Evolutionary conservation across 1,284 basidiomycete genomes (phyloP).

Genomic region (Phellopilus nigrolimitatus): DNA sequence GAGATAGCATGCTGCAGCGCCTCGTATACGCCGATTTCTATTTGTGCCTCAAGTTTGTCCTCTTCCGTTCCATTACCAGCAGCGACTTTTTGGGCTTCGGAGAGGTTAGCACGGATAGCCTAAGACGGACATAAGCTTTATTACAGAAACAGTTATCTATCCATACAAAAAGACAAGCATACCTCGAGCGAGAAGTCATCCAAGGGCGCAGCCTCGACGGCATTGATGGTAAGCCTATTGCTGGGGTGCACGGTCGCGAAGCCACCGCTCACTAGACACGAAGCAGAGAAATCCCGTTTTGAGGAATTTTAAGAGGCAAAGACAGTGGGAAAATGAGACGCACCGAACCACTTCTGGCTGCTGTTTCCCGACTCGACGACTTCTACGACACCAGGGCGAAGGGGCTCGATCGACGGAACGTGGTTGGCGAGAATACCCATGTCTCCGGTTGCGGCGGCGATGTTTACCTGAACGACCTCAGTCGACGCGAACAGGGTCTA

Average conservation of each 20-base stretch:
- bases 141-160: background rate
- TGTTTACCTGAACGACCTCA: slow-evolving; percentile 92
- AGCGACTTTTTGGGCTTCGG: slow-evolving; percentile 84
- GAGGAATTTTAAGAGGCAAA: background rate
- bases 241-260: slow-evolving; percentile 98
- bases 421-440: slow-evolving; percentile 99
- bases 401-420: slow-evolving; percentile 88
- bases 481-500: slow-evolving; percentile 84
- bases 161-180: slow-evolving; percentile 25
- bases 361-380: slow-evolving; percentile 77
- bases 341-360: slow-evolving; percentile 95
- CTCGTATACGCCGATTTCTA: slow-evolving; percentile 97
- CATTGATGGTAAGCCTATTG: slow-evolving; percentile 96
- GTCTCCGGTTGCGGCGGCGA: slow-evolving; percentile 91
- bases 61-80: slow-evolving; percentile 83
- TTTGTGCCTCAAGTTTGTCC: slow-evolving; percentile 90
- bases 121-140: slow-evolving; percentile 32
- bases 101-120: slow-evolving; percentile 87
- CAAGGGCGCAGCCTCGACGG: slow-evolving; percentile 92
- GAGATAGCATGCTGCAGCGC: slow-evolving; percentile 84
- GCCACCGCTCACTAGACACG: slow-evolving; percentile 79
- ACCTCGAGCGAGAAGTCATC: slow-evolving; percentile 90
- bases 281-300: slow-evolving; percentile 3
- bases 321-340: slow-evolving; percentile 39
- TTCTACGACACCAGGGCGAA: slow-evolving; percentile 90